These are phyloP conservation scores for Hericium rajendrae DNA, from an alignment of 768 basidiomycete genomes.

Conservation along the genomic window DNA sequence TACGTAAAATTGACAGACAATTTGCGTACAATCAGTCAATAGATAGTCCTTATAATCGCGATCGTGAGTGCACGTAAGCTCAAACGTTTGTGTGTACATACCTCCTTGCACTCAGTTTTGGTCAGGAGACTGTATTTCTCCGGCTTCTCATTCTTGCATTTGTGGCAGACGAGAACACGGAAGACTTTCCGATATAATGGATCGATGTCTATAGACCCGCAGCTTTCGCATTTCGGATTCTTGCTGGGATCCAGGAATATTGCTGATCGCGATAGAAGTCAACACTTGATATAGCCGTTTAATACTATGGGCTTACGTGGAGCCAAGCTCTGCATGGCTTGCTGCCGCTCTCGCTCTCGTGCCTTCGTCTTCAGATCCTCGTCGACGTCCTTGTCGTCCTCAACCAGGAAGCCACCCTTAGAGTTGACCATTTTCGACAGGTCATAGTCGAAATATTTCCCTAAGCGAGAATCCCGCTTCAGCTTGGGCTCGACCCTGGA, in stretches of 20 bases:
- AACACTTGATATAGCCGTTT: background rate
- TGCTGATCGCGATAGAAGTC: conserved; percentile 34
- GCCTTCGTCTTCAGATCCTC: conserved; percentile 70
- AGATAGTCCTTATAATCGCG: conserved; percentile 67
- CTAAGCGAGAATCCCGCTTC: conserved; percentile 68
- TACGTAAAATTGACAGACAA: background rate
- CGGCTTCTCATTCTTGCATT: conserved; percentile 81
- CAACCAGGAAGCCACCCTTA: conserved; percentile 89
- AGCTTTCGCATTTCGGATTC: conserved; percentile 83
- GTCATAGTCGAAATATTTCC: conserved; percentile 96
- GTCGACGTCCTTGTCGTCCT: conserved; percentile 76
- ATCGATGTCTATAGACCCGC: conserved; percentile 84
- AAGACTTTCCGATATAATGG: conserved; percentile 75
- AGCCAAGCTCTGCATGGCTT: conserved; percentile 65
- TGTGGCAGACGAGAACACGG: conserved; percentile 76
- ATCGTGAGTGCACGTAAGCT: background rate
- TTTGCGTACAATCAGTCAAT: conserved; percentile 71
- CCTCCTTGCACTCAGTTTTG: conserved; percentile 97
- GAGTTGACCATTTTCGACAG: conserved; percentile 94
- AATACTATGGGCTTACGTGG: conserved; percentile 43
- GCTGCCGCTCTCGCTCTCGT: conserved; percentile 71
- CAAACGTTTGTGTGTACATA: conserved; percentile 22
- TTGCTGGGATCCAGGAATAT: conserved; percentile 62
- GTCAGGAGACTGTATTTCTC: conserved; percentile 93
- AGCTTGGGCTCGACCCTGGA: conserved; percentile 38